A percentile compares a stretch with the other conserved stretches of the same genome.
phyloP scores from a whole-genome alignment of 192 early-diverging fungal genomes.

The Piromyces finnis region DNA sequence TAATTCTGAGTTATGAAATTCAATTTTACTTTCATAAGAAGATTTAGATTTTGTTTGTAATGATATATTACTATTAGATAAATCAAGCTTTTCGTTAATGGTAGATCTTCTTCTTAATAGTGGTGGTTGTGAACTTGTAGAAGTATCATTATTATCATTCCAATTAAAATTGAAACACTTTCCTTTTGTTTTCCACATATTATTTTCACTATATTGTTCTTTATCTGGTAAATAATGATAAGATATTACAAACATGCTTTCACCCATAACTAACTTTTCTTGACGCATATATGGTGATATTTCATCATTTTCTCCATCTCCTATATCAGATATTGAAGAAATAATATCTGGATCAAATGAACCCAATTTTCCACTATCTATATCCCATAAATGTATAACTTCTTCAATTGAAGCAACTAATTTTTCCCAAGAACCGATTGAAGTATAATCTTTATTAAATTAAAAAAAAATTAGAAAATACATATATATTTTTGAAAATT shows the following conservation, averaged over 20 bases:
- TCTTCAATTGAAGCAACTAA: background rate
- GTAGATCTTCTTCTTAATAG: background rate
- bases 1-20: background rate
- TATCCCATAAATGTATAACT: background rate
- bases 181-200: background rate
- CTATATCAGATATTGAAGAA: background rate
- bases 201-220: background rate
- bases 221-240: background rate
- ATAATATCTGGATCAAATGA: background rate
- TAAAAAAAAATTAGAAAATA: too few species aligned
- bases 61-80: background rate
- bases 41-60: background rate
- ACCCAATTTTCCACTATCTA: background rate
- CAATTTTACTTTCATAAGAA: background rate
- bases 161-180: background rate
- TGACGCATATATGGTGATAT: background rate
- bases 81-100: background rate
- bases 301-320: background rate
- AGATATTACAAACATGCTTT: background rate
- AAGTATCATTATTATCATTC: background rate
- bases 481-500: too few species aligned
- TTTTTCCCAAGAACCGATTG: background rate
- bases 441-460: background rate
- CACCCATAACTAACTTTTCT: background rate
- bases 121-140: background rate